These are phyloP conservation scores for Aspergillus bridgeri DNA, from an alignment of 495 filamentous ascomycete species.

Conservation along the genomic window DNA sequence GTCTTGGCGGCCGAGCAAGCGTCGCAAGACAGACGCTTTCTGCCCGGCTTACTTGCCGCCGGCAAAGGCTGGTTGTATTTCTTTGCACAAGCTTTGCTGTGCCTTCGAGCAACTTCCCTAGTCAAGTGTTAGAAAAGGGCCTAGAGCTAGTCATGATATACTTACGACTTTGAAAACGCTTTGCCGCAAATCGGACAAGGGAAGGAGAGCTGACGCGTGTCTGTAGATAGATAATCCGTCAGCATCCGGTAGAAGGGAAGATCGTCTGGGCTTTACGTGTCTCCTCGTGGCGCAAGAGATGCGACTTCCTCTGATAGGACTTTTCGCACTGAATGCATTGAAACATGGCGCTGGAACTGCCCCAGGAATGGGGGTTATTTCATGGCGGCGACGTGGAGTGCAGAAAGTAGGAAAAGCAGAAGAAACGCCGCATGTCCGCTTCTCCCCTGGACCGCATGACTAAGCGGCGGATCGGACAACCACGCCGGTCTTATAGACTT, in stretches of 20 bases:
- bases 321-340: constrained; percentile 32
- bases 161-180: constrained; percentile 32
- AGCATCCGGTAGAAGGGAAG: background rate
- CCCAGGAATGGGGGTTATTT: background rate
- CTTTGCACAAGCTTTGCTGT: constrained; percentile 34
- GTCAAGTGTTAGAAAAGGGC: background rate
- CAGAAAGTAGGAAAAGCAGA: background rate
- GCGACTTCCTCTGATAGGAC: constrained; percentile 29
- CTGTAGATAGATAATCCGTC: constrained; percentile 13
- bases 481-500: too few species aligned
- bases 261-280: constrained; percentile 21
- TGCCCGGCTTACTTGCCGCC: constrained; percentile 29
- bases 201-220: constrained; percentile 24
- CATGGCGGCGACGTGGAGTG: background rate
- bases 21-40: constrained; percentile 36
- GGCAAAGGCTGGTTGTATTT: constrained; percentile 32
- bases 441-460: background rate
- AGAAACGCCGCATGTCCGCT: background rate
- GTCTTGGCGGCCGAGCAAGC: constrained; percentile 29
- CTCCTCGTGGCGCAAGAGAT: constrained; percentile 31
- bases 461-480: background rate
- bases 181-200: constrained; percentile 39
- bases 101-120: constrained; percentile 36
- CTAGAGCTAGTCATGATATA: too few species aligned
- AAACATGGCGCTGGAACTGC: constrained; percentile 21